A percentile compares a stretch with the other conserved stretches of the same genome.
Evolutionary conservation across 108 stramenopile species (phyloP).

Genomic region (Chaetoceros muelleri): DNA sequence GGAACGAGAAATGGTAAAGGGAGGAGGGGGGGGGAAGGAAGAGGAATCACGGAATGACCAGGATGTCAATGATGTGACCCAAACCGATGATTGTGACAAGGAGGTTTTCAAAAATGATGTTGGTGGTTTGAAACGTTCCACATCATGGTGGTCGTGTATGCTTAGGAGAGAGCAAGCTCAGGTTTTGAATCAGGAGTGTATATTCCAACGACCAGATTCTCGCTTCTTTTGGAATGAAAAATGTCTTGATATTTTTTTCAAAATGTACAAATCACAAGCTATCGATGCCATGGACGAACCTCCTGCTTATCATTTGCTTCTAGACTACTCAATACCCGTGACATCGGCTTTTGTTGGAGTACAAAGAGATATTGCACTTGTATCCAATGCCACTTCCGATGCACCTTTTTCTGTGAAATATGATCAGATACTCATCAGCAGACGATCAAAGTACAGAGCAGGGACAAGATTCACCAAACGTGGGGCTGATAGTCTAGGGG

Average conservation of each 20-base stretch:
- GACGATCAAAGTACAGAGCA: conserved; percentile 80
- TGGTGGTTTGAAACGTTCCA: too few species aligned
- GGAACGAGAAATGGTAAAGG: conserved; percentile 1
- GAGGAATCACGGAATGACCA: too few species aligned
- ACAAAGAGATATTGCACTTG: conserved; percentile 31
- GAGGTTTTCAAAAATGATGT: too few species aligned
- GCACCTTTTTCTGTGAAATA: conserved; percentile 16
- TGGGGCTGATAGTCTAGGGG: conserved; percentile 83
- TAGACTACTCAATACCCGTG: conserved; percentile 62
- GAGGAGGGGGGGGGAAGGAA: neutral
- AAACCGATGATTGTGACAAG: conserved; percentile 6
- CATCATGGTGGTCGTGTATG: too few species aligned
- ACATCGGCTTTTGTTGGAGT: conserved; percentile 89
- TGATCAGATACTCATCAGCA: conserved; percentile 75
- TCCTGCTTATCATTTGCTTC: too few species aligned
- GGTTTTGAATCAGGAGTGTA: too few species aligned
- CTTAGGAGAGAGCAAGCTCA: too few species aligned
- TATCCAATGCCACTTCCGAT: neutral
- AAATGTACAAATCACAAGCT: conserved; percentile 2
- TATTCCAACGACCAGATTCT: conserved; percentile 45
- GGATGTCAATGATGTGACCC: neutral
- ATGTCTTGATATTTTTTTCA: conserved; percentile 44
- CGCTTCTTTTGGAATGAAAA: conserved; percentile 95
- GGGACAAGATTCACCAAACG: conserved; percentile 91
- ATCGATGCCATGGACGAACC: neutral